A percentile compares a stretch with the other conserved stretches of the same genome.
These are phyloP conservation scores for Talaromyces piceae DNA, from an alignment of 2,329 filamentous ascomycete genomes.

Conservation along the genomic window DNA sequence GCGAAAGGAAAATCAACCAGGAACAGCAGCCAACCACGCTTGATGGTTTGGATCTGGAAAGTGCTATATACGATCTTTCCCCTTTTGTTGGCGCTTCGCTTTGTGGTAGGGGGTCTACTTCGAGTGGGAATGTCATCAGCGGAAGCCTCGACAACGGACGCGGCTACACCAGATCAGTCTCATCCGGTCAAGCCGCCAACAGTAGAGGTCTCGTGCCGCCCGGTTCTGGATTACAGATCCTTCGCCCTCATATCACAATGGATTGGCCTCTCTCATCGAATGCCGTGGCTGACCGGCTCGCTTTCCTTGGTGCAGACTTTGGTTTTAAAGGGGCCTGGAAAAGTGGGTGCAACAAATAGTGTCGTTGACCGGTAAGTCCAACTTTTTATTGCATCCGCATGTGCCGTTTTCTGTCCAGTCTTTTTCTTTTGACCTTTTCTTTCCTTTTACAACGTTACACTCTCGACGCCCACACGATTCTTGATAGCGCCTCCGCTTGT, in stretches of 20 bases:
- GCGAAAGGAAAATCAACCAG: slow-evolving; percentile 19
- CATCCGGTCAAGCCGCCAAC: slow-evolving; percentile 19
- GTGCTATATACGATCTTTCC: slow-evolving; percentile 46
- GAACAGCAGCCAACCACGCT: slow-evolving; percentile 24
- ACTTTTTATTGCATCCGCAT: slow-evolving; percentile 14
- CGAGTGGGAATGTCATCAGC: slow-evolving; percentile 61
- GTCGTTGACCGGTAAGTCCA: slow-evolving; percentile 80
- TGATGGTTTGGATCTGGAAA: slow-evolving; percentile 42
- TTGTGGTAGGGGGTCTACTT: slow-evolving; percentile 56
- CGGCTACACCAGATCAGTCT: slow-evolving; percentile 20
- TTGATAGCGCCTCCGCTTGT: not conserved
- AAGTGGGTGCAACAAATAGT: slow-evolving; percentile 65
- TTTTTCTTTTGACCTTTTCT: too few species aligned
- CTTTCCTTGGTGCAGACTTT: slow-evolving; percentile 70
- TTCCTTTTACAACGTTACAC: slow-evolving; percentile 3
- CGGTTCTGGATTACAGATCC: slow-evolving; percentile 67
- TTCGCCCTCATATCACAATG: slow-evolving; percentile 69
- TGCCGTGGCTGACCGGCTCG: slow-evolving; percentile 81
- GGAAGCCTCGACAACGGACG: slow-evolving; percentile 18
- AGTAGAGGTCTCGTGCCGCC: slow-evolving; percentile 29
- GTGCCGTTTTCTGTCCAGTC: slow-evolving; percentile 18
- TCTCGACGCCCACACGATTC: slow-evolving; percentile 1
- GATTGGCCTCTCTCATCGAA: slow-evolving; percentile 66
- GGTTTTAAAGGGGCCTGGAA: slow-evolving; percentile 65
- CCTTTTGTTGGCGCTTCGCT: slow-evolving; percentile 56